Evolutionary conservation across 306 rosid genomes (phyloP), one percentile per base, ranked within the genome.

Genomic region (Dalbergia cultrata): DNA sequence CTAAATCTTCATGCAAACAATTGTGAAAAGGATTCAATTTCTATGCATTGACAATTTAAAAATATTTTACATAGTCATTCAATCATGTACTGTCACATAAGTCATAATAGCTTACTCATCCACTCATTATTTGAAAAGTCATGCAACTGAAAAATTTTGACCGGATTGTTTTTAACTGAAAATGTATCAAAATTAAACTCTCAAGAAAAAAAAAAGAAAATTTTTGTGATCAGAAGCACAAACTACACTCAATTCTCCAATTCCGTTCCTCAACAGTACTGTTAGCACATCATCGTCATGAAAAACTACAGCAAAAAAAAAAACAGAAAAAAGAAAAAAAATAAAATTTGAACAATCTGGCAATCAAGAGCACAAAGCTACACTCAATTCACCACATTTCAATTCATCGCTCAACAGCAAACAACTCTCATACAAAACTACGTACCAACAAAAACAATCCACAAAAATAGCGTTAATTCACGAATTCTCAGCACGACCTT

Each of bases 331-430:
- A 19, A 67, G 50, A 8, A 22, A 12, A 57, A 8, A 19, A 4
- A 3, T 34, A 72, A 66, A 78, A 4, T 12, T 35, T 4, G 6
- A 65, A 33, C 26, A 18, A 53, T 44, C 41, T 45, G 26, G 44
- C 13, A 14, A 16, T 45, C 11, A 18, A 84, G 31, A 84, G 17
- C 57, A 62, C 80, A n/a, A 5, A 75, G 52, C 39, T 74, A 35
- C 41, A 73, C 60, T 47, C n/a, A 60, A 43, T 41, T 58, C 17
- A 59, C n/a, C n/a, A 8, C 9, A 26, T 9, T 62, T 76, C 9
- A 26, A 5, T 62, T 76, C 16, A 7, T 39, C n/a, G 7, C 78
- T 68, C 47, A 19, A 54, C 61, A 65, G 53, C 49, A 45, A 14
- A 47, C 7, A 33, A 59, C 33, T 59, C 37, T 44, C 60, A 8